These are phyloP conservation scores for Phytopythium chamaehyphon DNA, from an alignment of 352 stramenopile species.

Conservation along the genomic window DNA sequence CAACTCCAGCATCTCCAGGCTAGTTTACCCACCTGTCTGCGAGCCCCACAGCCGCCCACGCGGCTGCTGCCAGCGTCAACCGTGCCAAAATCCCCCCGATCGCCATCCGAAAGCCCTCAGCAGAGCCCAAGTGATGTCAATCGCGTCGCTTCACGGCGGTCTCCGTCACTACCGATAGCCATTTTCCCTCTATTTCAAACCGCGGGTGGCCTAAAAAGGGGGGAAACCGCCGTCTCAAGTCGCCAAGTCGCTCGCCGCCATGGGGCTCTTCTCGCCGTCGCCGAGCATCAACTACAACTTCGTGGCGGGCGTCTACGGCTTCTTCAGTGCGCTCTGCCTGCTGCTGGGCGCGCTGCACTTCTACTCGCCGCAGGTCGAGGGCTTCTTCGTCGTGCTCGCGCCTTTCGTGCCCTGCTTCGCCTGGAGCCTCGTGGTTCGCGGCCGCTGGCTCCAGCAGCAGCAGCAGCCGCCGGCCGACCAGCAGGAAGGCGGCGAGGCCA, in stretches of 20 bases:
- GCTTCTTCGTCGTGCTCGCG: constrained; percentile 82
- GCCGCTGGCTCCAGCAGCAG: constrained; percentile 53
- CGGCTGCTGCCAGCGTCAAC: background rate
- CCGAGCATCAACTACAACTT: constrained; percentile 90
- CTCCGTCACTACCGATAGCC: too few species aligned
- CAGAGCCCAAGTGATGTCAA: too few species aligned
- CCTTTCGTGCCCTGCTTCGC: constrained; percentile 80
- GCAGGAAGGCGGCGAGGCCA: constrained; percentile 17
- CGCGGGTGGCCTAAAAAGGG: too few species aligned
- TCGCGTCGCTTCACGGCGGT: too few species aligned
- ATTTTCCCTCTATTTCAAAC: too few species aligned
- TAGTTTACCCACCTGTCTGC: constrained; percentile 1
- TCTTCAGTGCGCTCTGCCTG: constrained; percentile 55
- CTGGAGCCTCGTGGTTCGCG: constrained; percentile 79
- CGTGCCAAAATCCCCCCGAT: background rate
- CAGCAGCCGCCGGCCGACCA: constrained; percentile 3
- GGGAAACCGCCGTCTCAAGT: too few species aligned
- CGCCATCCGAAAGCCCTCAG: too few species aligned
- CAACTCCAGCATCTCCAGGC: background rate
- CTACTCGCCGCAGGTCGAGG: constrained; percentile 62
- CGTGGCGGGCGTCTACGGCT: constrained; percentile 69
- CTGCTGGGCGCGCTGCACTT: constrained; percentile 59
- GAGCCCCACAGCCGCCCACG: background rate
- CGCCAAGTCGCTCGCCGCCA: too few species aligned
- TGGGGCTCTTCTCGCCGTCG: constrained; percentile 59